Evolutionary conservation across 352 stramenopile species (phyloP), one percentile per base, ranked within the genome.

Genomic region (Phytophthora rubi): DNA sequence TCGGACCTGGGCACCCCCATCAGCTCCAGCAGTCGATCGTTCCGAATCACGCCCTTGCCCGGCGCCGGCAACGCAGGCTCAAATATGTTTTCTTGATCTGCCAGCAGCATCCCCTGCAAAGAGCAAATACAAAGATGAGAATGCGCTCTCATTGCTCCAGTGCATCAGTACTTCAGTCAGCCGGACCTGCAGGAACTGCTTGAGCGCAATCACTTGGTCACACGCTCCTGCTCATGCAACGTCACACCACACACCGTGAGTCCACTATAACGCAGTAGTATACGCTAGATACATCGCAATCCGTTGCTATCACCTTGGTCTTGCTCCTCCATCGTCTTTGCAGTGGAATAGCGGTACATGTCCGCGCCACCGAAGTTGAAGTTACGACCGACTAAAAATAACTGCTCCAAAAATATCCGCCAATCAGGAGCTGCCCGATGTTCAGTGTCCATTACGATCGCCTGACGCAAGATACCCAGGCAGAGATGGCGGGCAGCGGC

Each of bases 131-230:
- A 44, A 16, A 44, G 12, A 6, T 44, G 12, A 44, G 37, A 44
- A 16, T 15, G 37, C 4, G 28, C 28, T 30, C 28, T 3, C 28
- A 30, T 30, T 44, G 10, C 9, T 15, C 37, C 37, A n/a, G 16
- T 44, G 12, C 37, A 44, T 44, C 16, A 6, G 16, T 15, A 6
- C 1, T 71, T n/a, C 6, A 42, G 2, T 10, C 8, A 1, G 12
- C 13, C 23, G 47, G 28, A 86, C 45, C 67, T 74, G 60, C 30
- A 74, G 48, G 13, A 74, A 77, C 15, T 76, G 48, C 70, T 88
- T 88, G 28, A 93, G 70, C 13, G 80, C 76, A 48, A 85, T 54
- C 32, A 93, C 77, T 65, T 93, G 80, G 32, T 90, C 78, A 2
- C 79, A 63, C n/a, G 81, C 80, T 21, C 75, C 85, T 92, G 23